These are phyloP conservation scores for Leishmania major DNA, from an alignment of 208 protist species.

Conservation along the genomic window DNA sequence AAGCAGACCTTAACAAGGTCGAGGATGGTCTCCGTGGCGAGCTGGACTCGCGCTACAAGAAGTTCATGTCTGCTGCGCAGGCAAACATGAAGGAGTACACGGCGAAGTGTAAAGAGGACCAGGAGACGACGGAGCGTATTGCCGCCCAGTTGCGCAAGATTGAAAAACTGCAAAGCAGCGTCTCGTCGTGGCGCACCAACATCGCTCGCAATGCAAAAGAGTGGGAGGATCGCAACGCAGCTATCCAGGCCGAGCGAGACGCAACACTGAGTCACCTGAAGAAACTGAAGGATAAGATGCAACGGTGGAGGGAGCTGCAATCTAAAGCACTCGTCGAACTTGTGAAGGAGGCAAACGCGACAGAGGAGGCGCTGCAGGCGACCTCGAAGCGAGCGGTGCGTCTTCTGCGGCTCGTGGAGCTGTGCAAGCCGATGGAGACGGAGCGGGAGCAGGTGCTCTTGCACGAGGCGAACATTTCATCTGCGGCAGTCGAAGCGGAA, in stretches of 20 bases:
- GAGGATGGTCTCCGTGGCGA: constrained; percentile 77
- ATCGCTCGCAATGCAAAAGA: constrained; percentile 87
- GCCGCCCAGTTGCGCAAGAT: constrained; percentile 93
- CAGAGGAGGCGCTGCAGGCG: constrained; percentile 73
- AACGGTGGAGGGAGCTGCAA: constrained; percentile 90
- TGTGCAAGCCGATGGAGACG: constrained; percentile 95
- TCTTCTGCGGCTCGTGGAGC: constrained; percentile 93
- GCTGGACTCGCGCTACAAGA: constrained; percentile 88
- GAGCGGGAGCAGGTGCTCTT: constrained; percentile 94
- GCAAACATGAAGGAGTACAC: constrained; percentile 95
- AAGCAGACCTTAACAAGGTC: constrained; percentile 69
- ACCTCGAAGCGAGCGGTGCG: constrained; percentile 80
- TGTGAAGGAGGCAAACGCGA: constrained; percentile 85
- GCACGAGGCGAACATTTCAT: constrained; percentile 81
- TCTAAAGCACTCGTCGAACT: constrained; percentile 85
- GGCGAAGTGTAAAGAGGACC: constrained; percentile 95
- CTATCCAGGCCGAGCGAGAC: constrained; percentile 93
- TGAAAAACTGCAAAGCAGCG: constrained; percentile 92
- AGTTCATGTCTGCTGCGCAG: constrained; percentile 92
- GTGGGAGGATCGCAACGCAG: constrained; percentile 93
- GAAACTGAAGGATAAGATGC: constrained; percentile 94
- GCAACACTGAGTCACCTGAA: constrained; percentile 92
- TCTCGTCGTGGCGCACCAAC: constrained; percentile 92
- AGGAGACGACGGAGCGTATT: constrained; percentile 90
- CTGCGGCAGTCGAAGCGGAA: constrained; percentile 77